A percentile compares a stretch with the other conserved stretches of the same genome.
These are phyloP conservation scores for Castanospermum australe DNA, from an alignment of 306 rosid genomes.

Conservation along the genomic window DNA sequence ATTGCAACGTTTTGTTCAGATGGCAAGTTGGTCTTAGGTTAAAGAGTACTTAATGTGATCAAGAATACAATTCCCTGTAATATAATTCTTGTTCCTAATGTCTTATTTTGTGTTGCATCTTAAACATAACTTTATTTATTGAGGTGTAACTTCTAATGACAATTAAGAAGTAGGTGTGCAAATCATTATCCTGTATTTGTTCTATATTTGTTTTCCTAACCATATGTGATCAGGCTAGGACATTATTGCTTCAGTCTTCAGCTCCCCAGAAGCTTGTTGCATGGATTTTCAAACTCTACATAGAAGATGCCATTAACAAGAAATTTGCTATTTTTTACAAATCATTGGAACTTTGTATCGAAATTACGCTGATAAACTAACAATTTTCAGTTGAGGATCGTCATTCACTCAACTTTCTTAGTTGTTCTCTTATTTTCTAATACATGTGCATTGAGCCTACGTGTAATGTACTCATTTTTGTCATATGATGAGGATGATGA, in stretches of 20 bases:
- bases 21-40: slow-evolving; percentile 93
- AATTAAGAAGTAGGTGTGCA: neutral
- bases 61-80: neutral
- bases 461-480: neutral
- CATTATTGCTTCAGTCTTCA: too few relatives aligned
- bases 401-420: too few relatives aligned
- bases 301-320: too few relatives aligned
- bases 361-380: too few relatives aligned
- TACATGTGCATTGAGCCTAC: neutral
- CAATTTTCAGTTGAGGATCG: neutral
- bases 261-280: too few relatives aligned
- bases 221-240: too few relatives aligned
- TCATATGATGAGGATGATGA: too few relatives aligned
- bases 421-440: too few relatives aligned
- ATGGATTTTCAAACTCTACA: slow-evolving; percentile 39
- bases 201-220: too few relatives aligned
- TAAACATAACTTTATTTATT: slow-evolving; percentile 2
- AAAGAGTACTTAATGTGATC: slow-evolving; percentile 12
- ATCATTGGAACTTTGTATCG: too few relatives aligned
- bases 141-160: too few relatives aligned
- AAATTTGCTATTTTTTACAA: too few relatives aligned
- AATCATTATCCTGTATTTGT: neutral
- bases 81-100: neutral
- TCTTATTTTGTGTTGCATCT: neutral
- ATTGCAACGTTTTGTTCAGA: slow-evolving; percentile 88